Evolutionary conservation across 1,284 basidiomycete genomes (phyloP).

Genomic region (Neolentinus lepideus): DNA sequence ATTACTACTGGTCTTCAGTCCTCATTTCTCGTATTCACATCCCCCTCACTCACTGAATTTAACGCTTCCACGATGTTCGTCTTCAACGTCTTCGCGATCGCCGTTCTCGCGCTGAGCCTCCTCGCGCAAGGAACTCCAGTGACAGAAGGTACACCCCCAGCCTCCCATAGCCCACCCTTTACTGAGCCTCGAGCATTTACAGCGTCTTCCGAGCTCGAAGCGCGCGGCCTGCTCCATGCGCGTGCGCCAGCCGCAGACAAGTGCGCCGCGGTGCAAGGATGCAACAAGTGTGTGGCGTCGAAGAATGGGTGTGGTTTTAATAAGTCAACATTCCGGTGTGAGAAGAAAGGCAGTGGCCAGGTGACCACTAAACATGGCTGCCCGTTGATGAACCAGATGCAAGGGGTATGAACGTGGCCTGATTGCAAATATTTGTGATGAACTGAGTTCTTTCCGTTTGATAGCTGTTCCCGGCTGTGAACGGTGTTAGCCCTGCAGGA

Average conservation of each 20-base stretch:
- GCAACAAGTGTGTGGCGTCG: background rate
- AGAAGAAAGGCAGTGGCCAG: background rate
- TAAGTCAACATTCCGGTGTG: background rate
- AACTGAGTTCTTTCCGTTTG: background rate
- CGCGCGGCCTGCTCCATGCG: background rate
- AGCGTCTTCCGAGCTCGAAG: background rate
- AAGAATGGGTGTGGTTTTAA: background rate
- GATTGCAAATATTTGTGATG: background rate
- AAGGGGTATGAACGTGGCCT: background rate
- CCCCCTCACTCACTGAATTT: no score
- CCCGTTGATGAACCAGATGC: background rate
- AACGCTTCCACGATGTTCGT: no score
- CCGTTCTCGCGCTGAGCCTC: background rate
- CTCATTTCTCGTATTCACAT: no score
- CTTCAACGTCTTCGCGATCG: background rate
- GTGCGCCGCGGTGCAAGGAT: background rate
- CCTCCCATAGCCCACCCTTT: background rate
- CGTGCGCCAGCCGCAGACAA: background rate
- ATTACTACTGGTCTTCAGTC: no score
- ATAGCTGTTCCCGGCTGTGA: background rate
- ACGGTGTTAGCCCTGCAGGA: background rate
- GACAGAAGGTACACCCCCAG: background rate
- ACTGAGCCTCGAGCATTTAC: background rate
- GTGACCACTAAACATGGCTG: background rate
- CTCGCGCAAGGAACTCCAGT: background rate